These are phyloP conservation scores for Trametes villosa DNA, from an alignment of 768 basidiomycete genomes.

Conservation along the genomic window DNA sequence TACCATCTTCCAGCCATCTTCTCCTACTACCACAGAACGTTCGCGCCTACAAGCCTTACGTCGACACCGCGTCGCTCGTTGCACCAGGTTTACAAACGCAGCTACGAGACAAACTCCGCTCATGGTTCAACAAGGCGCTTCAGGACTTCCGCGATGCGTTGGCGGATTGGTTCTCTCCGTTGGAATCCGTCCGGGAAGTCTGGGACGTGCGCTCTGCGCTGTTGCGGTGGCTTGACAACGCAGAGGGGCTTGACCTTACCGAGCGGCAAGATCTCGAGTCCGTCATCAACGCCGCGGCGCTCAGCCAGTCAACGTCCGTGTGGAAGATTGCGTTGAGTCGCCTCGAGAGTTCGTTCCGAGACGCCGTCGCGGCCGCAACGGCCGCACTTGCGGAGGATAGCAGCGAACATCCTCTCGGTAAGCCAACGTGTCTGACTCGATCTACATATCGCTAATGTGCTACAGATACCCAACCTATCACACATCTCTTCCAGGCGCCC, in stretches of 20 bases:
- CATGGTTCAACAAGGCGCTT: constrained; percentile 67
- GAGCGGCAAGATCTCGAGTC: constrained; percentile 52
- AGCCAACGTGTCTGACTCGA: constrained; percentile 19
- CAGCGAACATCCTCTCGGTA: constrained; percentile 33
- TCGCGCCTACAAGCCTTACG: constrained; percentile 82
- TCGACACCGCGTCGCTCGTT: constrained; percentile 68
- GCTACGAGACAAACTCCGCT: constrained; percentile 51
- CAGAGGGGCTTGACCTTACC: constrained; percentile 46
- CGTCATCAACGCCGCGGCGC: constrained; percentile 58
- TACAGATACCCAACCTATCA: constrained; percentile 55
- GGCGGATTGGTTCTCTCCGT: constrained; percentile 58
- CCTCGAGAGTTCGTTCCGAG: constrained; percentile 51
- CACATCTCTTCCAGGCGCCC: constrained; percentile 60
- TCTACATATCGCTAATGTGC: not conserved
- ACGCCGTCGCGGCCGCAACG: constrained; percentile 46
- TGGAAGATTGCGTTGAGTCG: constrained; percentile 56
- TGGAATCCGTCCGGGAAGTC: constrained; percentile 66
- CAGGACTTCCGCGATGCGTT: constrained; percentile 49
- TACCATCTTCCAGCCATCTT: constrained; percentile 86
- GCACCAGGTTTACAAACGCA: constrained; percentile 50
- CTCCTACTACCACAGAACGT: constrained; percentile 74
- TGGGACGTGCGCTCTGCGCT: constrained; percentile 69
- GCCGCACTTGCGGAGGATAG: constrained; percentile 36
- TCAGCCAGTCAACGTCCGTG: constrained; percentile 56
- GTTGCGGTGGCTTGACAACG: constrained; percentile 47